Base-by-base conservation (phyloP, 768 basidiomycete genomes). In the Russula ochroleuca region DNA sequence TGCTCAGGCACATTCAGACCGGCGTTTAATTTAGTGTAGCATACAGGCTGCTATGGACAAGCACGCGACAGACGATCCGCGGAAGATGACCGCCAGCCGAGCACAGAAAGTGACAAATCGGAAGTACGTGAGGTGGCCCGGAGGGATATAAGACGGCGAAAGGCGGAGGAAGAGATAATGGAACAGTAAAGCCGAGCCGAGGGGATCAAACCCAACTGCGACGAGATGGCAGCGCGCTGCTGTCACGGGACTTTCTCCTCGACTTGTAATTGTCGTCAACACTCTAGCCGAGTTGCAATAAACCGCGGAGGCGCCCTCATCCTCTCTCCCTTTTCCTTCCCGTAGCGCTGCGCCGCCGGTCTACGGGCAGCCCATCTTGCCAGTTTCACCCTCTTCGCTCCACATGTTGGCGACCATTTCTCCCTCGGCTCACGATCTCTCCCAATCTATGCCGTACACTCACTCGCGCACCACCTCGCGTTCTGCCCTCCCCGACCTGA, bases 381-480 rank as follows among this genome's bases (percentile, higher is more conserved):
- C 25, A n/a, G 35, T 28, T 41, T 17, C 2, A 19, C 35, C n/a
- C n/a, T 23, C 31, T 21, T 41, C 31, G 45, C 37, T 25, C 45
- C 38, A 33, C 38, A 67, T 67, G 65, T 51, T 67, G 23, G 65
- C 65, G 0, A n/a, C 65, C 47, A 58, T 67, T 11, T 47, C 65
- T 25, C 53, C 63, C 11, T 17, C 65, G 19, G 17, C 62, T n/a
- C 58, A 65, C 47, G 38, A 64, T 31, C 57, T 65, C 8, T 49
- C 65, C 5, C 56, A 37, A 43, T 52, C 65, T 31, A 37, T 66
- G n/a, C 48, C 54, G 23, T 66, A 64, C 59, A 2, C 28, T 38
- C 65, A 57, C 40, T 47, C 66, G 17, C 59, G 54, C 11, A 53
- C 60, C 2, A 38, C 60, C 28, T 21, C 33, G 10, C 33, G 13